Evolutionary conservation across 2,329 filamentous ascomycete species (phyloP).

Genomic region (Intubia oerlemansii): DNA sequence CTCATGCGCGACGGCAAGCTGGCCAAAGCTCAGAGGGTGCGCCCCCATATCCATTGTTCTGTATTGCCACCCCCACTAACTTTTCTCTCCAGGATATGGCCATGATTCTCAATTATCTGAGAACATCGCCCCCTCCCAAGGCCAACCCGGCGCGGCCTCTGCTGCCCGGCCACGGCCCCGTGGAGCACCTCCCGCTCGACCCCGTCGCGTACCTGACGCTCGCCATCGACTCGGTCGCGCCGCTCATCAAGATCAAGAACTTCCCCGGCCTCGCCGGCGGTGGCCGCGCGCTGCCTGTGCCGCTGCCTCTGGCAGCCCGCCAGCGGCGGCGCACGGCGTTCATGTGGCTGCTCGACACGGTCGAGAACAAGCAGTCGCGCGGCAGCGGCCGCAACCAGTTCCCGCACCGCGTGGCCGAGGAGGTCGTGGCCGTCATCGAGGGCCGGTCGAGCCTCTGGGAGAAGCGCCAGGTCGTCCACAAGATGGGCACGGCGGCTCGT

Average conservation of each 20-base stretch:
- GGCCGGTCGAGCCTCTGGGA: slow-evolving; percentile 74
- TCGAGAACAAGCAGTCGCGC: slow-evolving; percentile 52
- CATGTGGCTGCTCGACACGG: slow-evolving; percentile 74
- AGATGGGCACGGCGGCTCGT: slow-evolving; percentile 55
- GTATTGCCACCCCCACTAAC: neutral
- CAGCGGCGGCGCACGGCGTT: slow-evolving; percentile 64
- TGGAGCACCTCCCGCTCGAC: slow-evolving; percentile 65
- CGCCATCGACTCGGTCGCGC: slow-evolving; percentile 81
- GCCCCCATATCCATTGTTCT: slow-evolving; percentile 10
- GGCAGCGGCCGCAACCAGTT: slow-evolving; percentile 54
- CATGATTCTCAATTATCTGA: slow-evolving; percentile 62
- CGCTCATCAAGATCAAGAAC: slow-evolving; percentile 59
- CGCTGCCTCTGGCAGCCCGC: slow-evolving; percentile 51
- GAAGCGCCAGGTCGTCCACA: slow-evolving; percentile 55
- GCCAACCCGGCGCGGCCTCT: slow-evolving; percentile 50
- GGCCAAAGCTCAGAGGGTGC: slow-evolving; percentile 68
- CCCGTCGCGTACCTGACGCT: slow-evolving; percentile 76
- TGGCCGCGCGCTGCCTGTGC: slow-evolving; percentile 65
- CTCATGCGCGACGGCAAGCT: slow-evolving; percentile 87
- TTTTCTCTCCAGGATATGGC: slow-evolving; percentile 50
- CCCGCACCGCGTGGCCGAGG: slow-evolving; percentile 60
- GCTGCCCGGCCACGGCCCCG: slow-evolving; percentile 55
- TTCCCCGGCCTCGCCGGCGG: slow-evolving; percentile 67
- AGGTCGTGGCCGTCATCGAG: slow-evolving; percentile 73
- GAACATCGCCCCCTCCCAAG: slow-evolving; percentile 61